A percentile compares a stretch with the other conserved stretches of the same genome.
These are phyloP conservation scores for Blastomyces emzantsi DNA, from an alignment of 2,329 filamentous ascomycete species.

Conservation along the genomic window DNA sequence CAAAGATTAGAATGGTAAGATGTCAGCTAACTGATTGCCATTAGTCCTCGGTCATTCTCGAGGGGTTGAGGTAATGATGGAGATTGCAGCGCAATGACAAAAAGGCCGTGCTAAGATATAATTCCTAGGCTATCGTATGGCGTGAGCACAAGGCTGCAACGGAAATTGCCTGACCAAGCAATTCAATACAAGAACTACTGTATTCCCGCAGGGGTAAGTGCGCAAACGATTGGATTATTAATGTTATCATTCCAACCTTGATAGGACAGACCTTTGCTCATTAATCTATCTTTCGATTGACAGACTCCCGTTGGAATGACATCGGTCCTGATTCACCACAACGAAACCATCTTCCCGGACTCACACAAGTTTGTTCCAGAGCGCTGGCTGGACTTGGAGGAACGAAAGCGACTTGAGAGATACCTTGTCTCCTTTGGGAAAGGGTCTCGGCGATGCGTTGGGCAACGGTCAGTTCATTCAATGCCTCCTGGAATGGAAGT, in stretches of 20 bases:
- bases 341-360: slow-evolving; percentile 20
- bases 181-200: slow-evolving; percentile 12
- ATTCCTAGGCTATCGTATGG: slow-evolving; percentile 13
- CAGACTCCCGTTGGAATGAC: slow-evolving; percentile 21
- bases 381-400: slow-evolving; percentile 19
- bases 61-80: slow-evolving; percentile 12
- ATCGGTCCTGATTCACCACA: slow-evolving; percentile 18
- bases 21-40: not conserved
- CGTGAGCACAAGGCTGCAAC: slow-evolving; percentile 12
- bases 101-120: not conserved
- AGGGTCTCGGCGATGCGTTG: slow-evolving; percentile 19
- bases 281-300: not conserved
- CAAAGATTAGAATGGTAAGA: not conserved
- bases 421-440: slow-evolving; percentile 21
- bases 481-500: not conserved
- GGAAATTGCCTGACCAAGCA: slow-evolving; percentile 13
- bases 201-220: slow-evolving; percentile 15
- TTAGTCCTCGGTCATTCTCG: slow-evolving; percentile 11
- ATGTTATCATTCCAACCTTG: not conserved
- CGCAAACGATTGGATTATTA: not conserved
- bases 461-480: slow-evolving; percentile 18
- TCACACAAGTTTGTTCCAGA: slow-evolving; percentile 19
- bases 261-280: not conserved
- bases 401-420: slow-evolving; percentile 16
- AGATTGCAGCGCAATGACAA: not conserved